Evolutionary conservation across 306 rosid species (phyloP), one percentile per base, ranked within the genome.

Genomic region (Senna tora): DNA sequence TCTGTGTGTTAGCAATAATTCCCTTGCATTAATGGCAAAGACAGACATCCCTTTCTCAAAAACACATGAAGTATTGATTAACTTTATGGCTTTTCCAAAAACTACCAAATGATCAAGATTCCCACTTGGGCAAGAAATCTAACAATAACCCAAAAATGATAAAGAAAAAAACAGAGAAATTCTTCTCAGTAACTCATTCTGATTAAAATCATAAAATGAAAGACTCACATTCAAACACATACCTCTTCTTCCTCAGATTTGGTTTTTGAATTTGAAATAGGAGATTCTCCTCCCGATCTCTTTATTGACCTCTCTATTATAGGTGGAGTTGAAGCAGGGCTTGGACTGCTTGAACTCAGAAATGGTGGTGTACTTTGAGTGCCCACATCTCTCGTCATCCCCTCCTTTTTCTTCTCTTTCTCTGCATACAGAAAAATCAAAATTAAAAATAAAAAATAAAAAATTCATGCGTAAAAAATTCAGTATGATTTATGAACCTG

Each of bases 281-380:
- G 78, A 1, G 89, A 84, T 73, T 87, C 83, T 74, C 80, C 85
- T 59, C 80, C 85, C 59, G 60, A 46, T 54, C 78, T 64, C 58
- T 90, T 89, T 34, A 76, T 63, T 14, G 92, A 79, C 52, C 83
- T 85, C 74, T 91, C 94, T 61, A 55, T 30, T 34, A 79, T 89
- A 43, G 90, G 70, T 72, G 97, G 91, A 32, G 96, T 94, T 42
- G 92, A 84, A 80, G 80, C 78, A 58, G 82, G 82, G 75, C 82
- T 86, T 42, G 81, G 83, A 75, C 85, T 89, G 73, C 81, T 79
- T 77, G 95, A 88, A 80, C 90, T 83, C 65, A 77, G 75, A 74
- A 32, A 76, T 16, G 84, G 61, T 50, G 91, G 88, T 21, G 96
- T 86, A 73, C 91, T 91, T 79, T 91, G 97, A 85, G 96, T 91